Conservation (phyloP, 805 yeast species). For the Wickerhamiella azymoides region DNA sequence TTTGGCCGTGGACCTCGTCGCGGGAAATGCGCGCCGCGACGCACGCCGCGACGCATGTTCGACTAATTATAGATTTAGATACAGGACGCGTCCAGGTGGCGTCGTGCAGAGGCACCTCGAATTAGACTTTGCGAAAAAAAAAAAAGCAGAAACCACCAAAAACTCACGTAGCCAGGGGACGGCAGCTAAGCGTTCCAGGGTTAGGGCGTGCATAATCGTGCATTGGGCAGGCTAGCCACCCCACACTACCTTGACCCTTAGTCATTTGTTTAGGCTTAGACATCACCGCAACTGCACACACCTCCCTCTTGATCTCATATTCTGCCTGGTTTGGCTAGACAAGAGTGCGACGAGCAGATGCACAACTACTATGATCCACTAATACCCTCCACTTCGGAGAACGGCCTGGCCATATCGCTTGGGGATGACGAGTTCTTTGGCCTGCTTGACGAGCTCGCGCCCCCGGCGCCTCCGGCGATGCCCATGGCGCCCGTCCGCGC, state of each 20-base stretch:
- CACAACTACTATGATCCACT: conserved; percentile 7
- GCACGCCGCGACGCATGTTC: no score
- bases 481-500: neutral
- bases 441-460: conserved; percentile 4
- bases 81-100: no score
- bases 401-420: conserved; percentile 4
- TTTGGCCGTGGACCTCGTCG: no score
- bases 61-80: no score
- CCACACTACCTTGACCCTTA: neutral
- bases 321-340: neutral
- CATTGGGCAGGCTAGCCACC: neutral
- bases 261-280: neutral
- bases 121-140: no score
- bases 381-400: neutral
- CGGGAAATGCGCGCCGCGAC: no score
- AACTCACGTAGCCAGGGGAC: no score
- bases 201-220: neutral
- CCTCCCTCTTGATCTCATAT: neutral
- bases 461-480: neutral
- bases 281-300: neutral
- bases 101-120: no score
- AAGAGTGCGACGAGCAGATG: neutral
- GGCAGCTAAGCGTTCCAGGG: neutral
- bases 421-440: conserved; percentile 8
- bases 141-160: no score